phyloP scores from a whole-genome alignment of 768 basidiomycete genomes.

The Kwoniella pini region DNA sequence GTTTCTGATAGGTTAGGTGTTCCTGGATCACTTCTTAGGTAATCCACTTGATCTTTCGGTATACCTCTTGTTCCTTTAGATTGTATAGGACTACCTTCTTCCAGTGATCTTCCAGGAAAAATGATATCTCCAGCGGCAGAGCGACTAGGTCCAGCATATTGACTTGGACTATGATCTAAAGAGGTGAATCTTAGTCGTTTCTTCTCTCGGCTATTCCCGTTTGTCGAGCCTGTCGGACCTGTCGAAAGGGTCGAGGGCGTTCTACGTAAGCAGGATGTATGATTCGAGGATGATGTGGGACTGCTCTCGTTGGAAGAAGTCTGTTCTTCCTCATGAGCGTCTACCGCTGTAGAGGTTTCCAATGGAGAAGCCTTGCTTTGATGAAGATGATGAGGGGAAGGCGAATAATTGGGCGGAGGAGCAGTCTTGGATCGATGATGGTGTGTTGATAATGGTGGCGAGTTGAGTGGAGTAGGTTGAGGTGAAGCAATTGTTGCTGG shows the following conservation, averaged over 20 bases:
- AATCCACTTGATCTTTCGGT: slow-evolving; percentile 35
- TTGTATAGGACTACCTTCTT: slow-evolving; percentile 6
- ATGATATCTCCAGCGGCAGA: neutral
- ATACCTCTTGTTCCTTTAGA: slow-evolving; percentile 19
- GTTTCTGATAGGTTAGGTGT: slow-evolving; percentile 54
- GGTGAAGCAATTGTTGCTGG: slow-evolving; percentile 8
- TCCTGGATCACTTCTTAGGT: slow-evolving; percentile 47
- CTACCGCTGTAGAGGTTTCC: neutral
- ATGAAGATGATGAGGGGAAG: neutral
- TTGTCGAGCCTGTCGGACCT: slow-evolving; percentile 1
- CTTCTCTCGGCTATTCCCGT: slow-evolving; percentile 6
- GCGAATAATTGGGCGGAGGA: slow-evolving; percentile 9
- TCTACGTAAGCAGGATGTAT: slow-evolving; percentile 11
- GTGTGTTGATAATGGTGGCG: slow-evolving; percentile 10
- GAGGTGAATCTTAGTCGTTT: slow-evolving; percentile 6
- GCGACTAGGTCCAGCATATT: slow-evolving; percentile 13
- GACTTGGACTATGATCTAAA: neutral
- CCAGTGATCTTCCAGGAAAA: slow-evolving; percentile 13
- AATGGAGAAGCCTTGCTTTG: neutral
- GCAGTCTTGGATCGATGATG: slow-evolving; percentile 22
- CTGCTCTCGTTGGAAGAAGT: slow-evolving; percentile 3
- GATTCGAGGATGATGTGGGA: neutral
- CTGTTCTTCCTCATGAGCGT: neutral
- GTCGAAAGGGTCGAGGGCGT: slow-evolving; percentile 13
- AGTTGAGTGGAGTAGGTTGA: neutral